Conservation (phyloP, 768 basidiomycete species). For the Leccinum longicurvipes region DNA sequence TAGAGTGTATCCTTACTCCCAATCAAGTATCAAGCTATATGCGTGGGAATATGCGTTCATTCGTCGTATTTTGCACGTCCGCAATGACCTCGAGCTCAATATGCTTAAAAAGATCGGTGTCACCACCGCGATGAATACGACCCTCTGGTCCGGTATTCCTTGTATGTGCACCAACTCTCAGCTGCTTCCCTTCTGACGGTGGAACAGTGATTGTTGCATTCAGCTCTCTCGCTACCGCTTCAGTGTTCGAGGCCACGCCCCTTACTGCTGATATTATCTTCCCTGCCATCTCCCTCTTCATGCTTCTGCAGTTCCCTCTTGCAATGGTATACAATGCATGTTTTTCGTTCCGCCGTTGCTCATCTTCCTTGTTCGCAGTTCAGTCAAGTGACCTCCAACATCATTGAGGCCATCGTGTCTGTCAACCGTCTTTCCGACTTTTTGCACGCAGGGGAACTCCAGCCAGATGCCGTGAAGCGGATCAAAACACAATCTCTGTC, state of each 20-base stretch:
- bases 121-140: slow-evolving; percentile 56
- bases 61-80: slow-evolving; percentile 68
- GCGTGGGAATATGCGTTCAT: slow-evolving; percentile 95
- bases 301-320: slow-evolving; percentile 83
- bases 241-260: slow-evolving; percentile 56
- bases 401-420: slow-evolving; percentile 86
- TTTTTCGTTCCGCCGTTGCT: background rate
- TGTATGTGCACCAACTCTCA: slow-evolving; percentile 25
- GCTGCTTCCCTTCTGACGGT: background rate
- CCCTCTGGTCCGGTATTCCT: slow-evolving; percentile 69
- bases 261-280: slow-evolving; percentile 91
- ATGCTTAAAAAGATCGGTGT: slow-evolving; percentile 84
- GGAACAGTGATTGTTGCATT: slow-evolving; percentile 66
- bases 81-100: slow-evolving; percentile 78
- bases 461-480: slow-evolving; percentile 67
- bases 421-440: slow-evolving; percentile 75
- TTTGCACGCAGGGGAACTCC: slow-evolving; percentile 75
- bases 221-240: slow-evolving; percentile 76
- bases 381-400: slow-evolving; percentile 68
- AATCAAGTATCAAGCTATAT: slow-evolving; percentile 78
- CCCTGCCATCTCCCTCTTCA: slow-evolving; percentile 90
- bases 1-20: background rate
- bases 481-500: slow-evolving; percentile 40
- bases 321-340: slow-evolving; percentile 55
- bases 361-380: slow-evolving; percentile 40